Conservation (phyloP, 768 basidiomycete genomes). For the Russula lepida region DNA sequence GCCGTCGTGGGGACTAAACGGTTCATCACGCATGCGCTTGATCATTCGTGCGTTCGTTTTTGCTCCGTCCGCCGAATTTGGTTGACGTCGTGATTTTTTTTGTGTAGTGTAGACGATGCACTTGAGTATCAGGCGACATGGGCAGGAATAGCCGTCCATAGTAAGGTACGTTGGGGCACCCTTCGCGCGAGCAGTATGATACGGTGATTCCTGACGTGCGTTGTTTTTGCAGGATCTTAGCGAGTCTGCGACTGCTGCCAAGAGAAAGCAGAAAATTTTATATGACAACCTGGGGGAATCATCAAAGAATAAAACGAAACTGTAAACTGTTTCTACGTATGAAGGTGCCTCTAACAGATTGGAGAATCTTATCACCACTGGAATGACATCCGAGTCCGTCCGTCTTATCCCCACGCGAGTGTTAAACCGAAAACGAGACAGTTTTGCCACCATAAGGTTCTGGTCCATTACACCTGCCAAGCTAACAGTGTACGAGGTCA, state of each 20-base stretch:
- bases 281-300: neutral
- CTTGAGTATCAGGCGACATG: conserved; percentile 50
- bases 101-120: conserved; percentile 35
- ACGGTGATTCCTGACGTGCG: neutral
- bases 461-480: too few species aligned
- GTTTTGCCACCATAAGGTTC: too few species aligned
- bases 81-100: neutral
- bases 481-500: too few species aligned
- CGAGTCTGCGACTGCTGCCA: neutral
- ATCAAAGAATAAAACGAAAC: neutral
- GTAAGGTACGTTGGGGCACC: conserved; percentile 29
- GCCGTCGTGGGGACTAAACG: conserved; percentile 74
- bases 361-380: neutral
- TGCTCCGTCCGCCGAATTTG: neutral
- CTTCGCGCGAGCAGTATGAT: neutral
- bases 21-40: conserved; percentile 66
- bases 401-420: neutral
- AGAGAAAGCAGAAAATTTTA: neutral
- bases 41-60: conserved; percentile 52
- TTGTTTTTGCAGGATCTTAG: conserved; percentile 27
- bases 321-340: neutral
- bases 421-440: neutral
- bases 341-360: too few species aligned
- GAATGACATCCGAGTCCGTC: neutral
- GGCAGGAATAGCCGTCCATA: conserved; percentile 40